Evolutionary conservation across 2,329 filamentous ascomycete species (phyloP), one percentile per base, ranked within the genome.

Genomic region (Botrytis hyacinthi): DNA sequence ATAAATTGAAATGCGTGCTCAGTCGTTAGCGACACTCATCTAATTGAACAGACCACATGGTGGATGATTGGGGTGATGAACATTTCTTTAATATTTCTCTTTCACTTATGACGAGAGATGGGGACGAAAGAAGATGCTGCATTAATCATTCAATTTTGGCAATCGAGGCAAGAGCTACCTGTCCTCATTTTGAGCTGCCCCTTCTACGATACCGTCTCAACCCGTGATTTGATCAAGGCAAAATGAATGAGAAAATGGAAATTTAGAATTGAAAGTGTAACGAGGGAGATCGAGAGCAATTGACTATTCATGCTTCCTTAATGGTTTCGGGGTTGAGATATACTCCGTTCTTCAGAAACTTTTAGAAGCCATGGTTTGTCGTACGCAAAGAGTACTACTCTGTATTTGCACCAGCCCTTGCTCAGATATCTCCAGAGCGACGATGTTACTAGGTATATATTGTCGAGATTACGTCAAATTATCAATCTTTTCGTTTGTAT

Each of bases 11-110:
- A 37, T 37, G 5, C 59, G 7, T 54, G 18, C 10, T 61, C 8
- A 2, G 0, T 7, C 7, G 5, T 14, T 37, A 3, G 18, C 3
- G 6, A 46, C n/a, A 22, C 18, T 1, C 2, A 65, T 44, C 3
- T 26, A 16, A 1, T 46, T 22, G 4, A 3, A 46, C 42, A 8
- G 9, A 26, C 4, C 2, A 26, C 20, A 46, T 35, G 14, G n/a
- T 32, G 8, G 9, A 46, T 32, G 22, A 26, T 46, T 46, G 18
- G 32, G 62, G 18, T 8, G 18, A 29, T 12, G n/a, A 14, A 10
- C 9, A 16, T 20, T 35, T 14, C 2, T 16, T 16, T 35, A 16
- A 3, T 32, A 8, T 10, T n/a, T 1, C 7, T 18, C 35, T 29
- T 1, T 14, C 29, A 62, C 5, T 40, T 4, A 42, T 8, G 22